phyloP scores from a whole-genome alignment of 306 rosid species.

The Pyrus communis region DNA sequence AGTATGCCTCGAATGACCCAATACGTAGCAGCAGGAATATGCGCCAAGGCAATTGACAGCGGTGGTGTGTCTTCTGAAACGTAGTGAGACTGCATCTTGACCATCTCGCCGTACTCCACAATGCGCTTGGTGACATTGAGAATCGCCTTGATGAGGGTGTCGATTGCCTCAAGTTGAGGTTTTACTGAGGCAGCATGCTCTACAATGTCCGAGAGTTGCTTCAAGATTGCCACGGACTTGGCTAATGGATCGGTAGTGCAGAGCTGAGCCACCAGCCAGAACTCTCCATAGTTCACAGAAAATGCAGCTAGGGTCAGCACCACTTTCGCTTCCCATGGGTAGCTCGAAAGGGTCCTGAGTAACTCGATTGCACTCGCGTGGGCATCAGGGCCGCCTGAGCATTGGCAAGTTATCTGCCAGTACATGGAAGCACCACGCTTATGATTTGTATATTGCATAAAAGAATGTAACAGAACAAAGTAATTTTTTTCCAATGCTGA shows the following conservation, averaged over 20 bases:
- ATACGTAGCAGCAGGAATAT: constrained; percentile 73
- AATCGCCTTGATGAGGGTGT: constrained; percentile 44
- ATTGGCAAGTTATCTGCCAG: constrained; percentile 60
- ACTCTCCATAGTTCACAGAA: constrained; percentile 63
- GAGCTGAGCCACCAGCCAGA: constrained; percentile 71
- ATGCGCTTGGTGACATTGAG: constrained; percentile 46
- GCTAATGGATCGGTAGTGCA: constrained; percentile 54
- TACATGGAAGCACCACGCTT: background rate
- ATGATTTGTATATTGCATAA: background rate
- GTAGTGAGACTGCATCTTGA: constrained; percentile 45
- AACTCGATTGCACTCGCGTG: constrained; percentile 57
- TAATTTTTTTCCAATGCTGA: background rate
- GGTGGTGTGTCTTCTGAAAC: constrained; percentile 64
- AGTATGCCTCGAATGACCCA: constrained; percentile 66
- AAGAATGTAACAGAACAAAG: background rate
- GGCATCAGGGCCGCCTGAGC: constrained; percentile 63
- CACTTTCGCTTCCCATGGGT: constrained; percentile 85
- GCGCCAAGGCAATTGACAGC: constrained; percentile 47
- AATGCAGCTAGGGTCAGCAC: constrained; percentile 74
- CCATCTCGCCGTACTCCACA: constrained; percentile 40
- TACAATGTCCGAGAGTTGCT: constrained; percentile 50
- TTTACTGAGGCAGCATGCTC: constrained; percentile 44
- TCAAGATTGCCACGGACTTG: constrained; percentile 66
- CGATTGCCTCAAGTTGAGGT: constrained; percentile 62
- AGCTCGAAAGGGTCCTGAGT: constrained; percentile 49